These are phyloP conservation scores for Zymoseptoria brevis DNA, from an alignment of 2,329 filamentous ascomycete genomes.

Conservation along the genomic window DNA sequence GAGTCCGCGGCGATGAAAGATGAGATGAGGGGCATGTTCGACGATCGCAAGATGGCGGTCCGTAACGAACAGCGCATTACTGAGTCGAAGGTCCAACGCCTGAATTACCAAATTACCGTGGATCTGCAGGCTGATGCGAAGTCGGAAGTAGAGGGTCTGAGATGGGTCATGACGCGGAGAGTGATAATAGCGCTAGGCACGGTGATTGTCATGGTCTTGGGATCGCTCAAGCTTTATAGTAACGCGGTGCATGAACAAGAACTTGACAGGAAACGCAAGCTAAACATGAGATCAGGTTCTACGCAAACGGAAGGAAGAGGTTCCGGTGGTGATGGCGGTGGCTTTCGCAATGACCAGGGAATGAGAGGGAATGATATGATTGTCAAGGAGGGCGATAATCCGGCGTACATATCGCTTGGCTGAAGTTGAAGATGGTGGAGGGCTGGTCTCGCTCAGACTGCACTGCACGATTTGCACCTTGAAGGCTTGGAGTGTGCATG, in stretches of 20 bases:
- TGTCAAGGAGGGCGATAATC: constrained; percentile 27
- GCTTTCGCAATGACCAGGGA: constrained; percentile 1
- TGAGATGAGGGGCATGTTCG: constrained; percentile 90
- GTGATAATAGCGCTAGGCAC: constrained; percentile 52
- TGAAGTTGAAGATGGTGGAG: constrained; percentile 2
- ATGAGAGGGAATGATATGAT: constrained; percentile 23
- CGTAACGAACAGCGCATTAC: constrained; percentile 77
- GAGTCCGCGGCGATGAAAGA: constrained; percentile 77
- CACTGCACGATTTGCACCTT: too few relatives aligned
- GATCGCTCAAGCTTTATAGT: constrained; percentile 33
- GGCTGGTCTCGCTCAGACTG: too few relatives aligned
- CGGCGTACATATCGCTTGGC: constrained; percentile 28
- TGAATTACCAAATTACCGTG: constrained; percentile 95
- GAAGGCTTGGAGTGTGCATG: too few relatives aligned
- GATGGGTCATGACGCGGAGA: constrained; percentile 72
- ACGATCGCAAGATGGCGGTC: constrained; percentile 89
- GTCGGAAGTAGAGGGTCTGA: constrained; percentile 80
- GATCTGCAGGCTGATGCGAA: constrained; percentile 81
- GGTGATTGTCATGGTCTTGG: constrained; percentile 39
- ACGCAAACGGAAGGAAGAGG: constrained; percentile 20
- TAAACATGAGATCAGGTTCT: constrained; percentile 21
- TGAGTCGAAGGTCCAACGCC: constrained; percentile 79
- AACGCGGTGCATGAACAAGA: constrained; percentile 34
- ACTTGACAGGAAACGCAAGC: constrained; percentile 32
- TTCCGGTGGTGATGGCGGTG: constrained; percentile 3